Conservation (phyloP, 805 yeast genomes). For the Saccharomyces jurei region DNA sequence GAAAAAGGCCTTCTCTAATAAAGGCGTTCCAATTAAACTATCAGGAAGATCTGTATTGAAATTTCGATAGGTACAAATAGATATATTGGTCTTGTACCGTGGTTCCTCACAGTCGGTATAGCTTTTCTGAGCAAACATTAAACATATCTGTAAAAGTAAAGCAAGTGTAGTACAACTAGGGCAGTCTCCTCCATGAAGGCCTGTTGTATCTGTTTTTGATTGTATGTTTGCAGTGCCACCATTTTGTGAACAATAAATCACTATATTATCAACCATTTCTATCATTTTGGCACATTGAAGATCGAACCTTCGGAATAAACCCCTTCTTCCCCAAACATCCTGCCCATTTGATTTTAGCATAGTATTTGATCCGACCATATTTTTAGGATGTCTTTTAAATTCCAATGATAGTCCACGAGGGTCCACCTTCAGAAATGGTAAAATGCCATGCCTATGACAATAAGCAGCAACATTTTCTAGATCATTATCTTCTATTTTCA, state of each 20-base stretch:
- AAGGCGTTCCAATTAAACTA: constrained; percentile 22
- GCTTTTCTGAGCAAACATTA: constrained; percentile 22
- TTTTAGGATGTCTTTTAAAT: constrained; percentile 41
- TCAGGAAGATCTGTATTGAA: constrained; percentile 13
- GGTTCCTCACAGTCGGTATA: constrained; percentile 1
- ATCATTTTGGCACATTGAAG: constrained; percentile 70
- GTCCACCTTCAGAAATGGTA: constrained; percentile 38
- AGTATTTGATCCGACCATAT: constrained; percentile 49
- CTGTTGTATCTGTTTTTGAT: not conserved
- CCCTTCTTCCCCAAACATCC: constrained; percentile 41
- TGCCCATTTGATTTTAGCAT: not conserved
- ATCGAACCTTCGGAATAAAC: constrained; percentile 75
- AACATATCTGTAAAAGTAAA: constrained; percentile 39
- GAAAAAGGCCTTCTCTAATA: not conserved
- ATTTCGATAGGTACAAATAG: constrained; percentile 9
- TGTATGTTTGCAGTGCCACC: constrained; percentile 18
- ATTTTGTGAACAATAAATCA: constrained; percentile 60
- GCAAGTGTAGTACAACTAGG: constrained; percentile 23
- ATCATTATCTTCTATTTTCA: constrained; percentile 19
- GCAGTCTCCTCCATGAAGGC: constrained; percentile 12
- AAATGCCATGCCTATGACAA: constrained; percentile 24
- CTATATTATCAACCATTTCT: constrained; percentile 63
- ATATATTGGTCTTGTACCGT: constrained; percentile 1
- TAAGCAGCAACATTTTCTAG: constrained; percentile 15
- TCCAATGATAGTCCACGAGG: constrained; percentile 13